These are phyloP conservation scores for Pythium brachiatum DNA, from an alignment of 352 stramenopile species.

Conservation along the genomic window DNA sequence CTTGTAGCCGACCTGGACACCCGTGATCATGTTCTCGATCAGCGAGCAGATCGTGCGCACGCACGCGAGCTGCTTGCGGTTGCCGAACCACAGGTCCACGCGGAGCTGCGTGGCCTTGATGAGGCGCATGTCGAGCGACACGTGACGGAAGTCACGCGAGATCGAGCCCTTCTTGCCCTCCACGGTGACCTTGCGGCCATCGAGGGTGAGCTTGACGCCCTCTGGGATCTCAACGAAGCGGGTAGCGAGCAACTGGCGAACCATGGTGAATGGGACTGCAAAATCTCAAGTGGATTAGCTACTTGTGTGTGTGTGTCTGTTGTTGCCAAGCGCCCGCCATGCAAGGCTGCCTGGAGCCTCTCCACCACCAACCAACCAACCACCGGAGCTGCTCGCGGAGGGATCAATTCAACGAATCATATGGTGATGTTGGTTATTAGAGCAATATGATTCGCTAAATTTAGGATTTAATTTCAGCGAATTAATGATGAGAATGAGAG, in stretches of 20 bases:
- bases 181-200: constrained; percentile 95
- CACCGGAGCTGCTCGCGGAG: constrained; percentile 4
- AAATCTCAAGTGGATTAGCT: constrained; percentile 59
- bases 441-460: constrained; percentile 10
- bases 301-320: too few species aligned
- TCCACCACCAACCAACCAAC: constrained; percentile 20
- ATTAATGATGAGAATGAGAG: neutral
- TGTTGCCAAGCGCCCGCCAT: too few species aligned
- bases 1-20: constrained; percentile 96
- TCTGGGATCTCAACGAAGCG: constrained; percentile 93
- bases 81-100: constrained; percentile 99
- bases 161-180: constrained; percentile 95
- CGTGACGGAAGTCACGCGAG: constrained; percentile 96
- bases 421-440: neutral
- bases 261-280: constrained; percentile 63
- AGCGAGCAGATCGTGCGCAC: constrained; percentile 98
- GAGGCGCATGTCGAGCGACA: constrained; percentile 94
- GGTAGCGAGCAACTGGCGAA: constrained; percentile 91
- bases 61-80: constrained; percentile 97
- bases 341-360: neutral
- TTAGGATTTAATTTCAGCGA: constrained; percentile 4
- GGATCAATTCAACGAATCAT: constrained; percentile 22
- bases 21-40: constrained; percentile 99
- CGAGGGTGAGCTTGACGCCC: constrained; percentile 93
- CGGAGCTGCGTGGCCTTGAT: constrained; percentile 92